phyloP scores from a whole-genome alignment of 192 early-diverging fungal species.

The Coemansia sp. region DNA sequence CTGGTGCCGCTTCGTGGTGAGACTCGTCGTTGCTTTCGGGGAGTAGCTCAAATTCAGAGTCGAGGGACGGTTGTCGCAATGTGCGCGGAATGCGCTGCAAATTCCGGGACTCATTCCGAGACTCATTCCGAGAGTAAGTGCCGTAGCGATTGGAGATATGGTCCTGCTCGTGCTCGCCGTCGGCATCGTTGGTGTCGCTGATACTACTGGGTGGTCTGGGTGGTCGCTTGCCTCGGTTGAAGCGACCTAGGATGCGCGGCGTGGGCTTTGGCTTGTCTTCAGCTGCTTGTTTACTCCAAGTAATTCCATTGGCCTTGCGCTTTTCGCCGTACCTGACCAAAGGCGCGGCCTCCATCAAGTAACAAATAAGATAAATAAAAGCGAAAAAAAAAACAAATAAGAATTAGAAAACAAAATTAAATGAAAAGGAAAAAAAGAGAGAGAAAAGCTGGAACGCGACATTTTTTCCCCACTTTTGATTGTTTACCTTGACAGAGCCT shows the following conservation, averaged over 20 bases:
- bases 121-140: neutral
- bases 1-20: neutral
- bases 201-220: slow-evolving; percentile 8
- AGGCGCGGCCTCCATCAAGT: neutral
- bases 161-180: slow-evolving; percentile 6
- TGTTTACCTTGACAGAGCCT: neutral
- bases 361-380: neutral
- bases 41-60: slow-evolving; percentile 1
- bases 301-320: neutral
- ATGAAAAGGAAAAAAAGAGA: neutral
- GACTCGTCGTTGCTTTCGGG: slow-evolving; percentile 6
- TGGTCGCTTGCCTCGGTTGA: neutral
- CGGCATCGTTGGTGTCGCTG: slow-evolving; percentile 16
- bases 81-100: neutral
- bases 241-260: slow-evolving; percentile 21
- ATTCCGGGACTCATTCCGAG: neutral
- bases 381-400: neutral
- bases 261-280: slow-evolving; percentile 6
- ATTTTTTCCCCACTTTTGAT: neutral
- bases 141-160: neutral
- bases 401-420: neutral
- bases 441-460: too few species aligned
- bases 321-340: neutral
- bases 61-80: neutral
- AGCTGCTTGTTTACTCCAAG: neutral